A percentile compares a stretch with the other conserved stretches of the same genome.
Conservation (phyloP, 73 alveolate species). For the Symbiodinium pilosum region DNA sequence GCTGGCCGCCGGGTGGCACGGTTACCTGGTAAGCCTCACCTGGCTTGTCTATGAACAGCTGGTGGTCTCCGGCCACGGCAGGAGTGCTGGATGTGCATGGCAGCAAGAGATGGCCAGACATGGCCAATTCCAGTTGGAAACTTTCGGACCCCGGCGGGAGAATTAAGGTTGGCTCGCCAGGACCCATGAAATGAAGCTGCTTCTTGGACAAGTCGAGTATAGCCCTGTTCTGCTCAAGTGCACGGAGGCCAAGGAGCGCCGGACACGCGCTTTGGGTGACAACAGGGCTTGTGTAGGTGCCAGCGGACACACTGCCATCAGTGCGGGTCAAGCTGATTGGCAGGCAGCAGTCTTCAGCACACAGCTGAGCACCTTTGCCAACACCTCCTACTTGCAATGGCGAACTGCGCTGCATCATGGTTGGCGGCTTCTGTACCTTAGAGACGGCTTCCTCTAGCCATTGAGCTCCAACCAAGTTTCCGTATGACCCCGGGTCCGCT, state of each 20-base stretch:
- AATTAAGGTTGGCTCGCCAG: background rate
- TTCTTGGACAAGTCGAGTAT: background rate
- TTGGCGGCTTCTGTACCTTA: background rate
- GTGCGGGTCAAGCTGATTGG: background rate
- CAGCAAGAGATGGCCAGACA: slow-evolving; percentile 9
- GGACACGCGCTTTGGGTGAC: background rate
- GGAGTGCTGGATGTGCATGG: background rate
- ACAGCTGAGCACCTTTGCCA: slow-evolving; percentile 5
- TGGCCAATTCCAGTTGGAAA: background rate
- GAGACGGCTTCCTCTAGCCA: background rate
- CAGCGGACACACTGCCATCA: background rate
- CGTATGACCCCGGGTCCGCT: background rate
- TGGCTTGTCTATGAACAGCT: background rate
- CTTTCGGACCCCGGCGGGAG: background rate
- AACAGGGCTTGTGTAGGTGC: slow-evolving; percentile 11
- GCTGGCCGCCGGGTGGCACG: no score
- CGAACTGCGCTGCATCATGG: background rate
- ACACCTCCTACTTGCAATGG: slow-evolving; percentile 45
- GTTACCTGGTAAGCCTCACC: background rate
- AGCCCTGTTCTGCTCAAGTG: background rate
- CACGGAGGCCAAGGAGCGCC: slow-evolving; percentile 1
- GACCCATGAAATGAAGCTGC: background rate
- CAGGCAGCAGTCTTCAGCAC: background rate
- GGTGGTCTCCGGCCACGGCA: background rate
- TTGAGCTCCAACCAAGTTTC: background rate